These are phyloP conservation scores for Sugiyamaella sp. DNA, from an alignment of 1,139 yeast genomes.

Conservation along the genomic window DNA sequence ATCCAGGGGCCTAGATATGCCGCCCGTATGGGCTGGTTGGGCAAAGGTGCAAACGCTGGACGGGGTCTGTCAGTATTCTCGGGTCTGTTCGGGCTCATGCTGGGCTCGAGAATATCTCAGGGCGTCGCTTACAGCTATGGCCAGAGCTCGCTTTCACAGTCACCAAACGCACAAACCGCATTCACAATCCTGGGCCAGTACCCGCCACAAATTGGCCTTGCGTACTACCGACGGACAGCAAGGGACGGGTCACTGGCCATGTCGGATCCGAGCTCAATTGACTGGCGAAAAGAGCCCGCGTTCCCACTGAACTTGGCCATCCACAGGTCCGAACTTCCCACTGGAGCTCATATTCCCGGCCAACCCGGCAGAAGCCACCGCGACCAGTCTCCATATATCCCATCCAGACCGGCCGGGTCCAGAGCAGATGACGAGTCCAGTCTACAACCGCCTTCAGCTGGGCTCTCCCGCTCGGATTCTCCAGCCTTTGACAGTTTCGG, in stretches of 20 bases:
- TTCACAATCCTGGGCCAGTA: constrained; percentile 29
- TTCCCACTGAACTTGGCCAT: constrained; percentile 38
- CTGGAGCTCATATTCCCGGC: constrained; percentile 13
- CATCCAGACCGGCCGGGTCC: background rate
- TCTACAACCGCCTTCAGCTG: background rate
- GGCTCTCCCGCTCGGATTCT: background rate
- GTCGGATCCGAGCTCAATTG: constrained; percentile 37
- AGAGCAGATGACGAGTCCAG: background rate
- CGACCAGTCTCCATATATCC: background rate
- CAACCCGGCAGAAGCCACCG: constrained; percentile 11
- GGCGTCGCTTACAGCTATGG: constrained; percentile 27
- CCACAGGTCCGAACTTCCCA: constrained; percentile 19
- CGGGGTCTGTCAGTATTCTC: constrained; percentile 29
- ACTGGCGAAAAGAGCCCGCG: constrained; percentile 35
- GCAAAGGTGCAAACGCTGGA: constrained; percentile 23
- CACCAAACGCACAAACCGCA: constrained; percentile 29
- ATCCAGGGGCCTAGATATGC: constrained; percentile 29
- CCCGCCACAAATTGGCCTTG: constrained; percentile 38
- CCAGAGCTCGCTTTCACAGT: constrained; percentile 21
- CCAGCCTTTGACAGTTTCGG: background rate
- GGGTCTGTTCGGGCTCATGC: constrained; percentile 29
- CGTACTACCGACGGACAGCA: constrained; percentile 35
- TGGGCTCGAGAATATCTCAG: constrained; percentile 30
- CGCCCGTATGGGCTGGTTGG: constrained; percentile 25
- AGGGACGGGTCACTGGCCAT: constrained; percentile 32